Evolutionary conservation across 2,329 filamentous ascomycete genomes (phyloP), one percentile per base, ranked within the genome.

Genomic region (Phyllosticta ampelicida): DNA sequence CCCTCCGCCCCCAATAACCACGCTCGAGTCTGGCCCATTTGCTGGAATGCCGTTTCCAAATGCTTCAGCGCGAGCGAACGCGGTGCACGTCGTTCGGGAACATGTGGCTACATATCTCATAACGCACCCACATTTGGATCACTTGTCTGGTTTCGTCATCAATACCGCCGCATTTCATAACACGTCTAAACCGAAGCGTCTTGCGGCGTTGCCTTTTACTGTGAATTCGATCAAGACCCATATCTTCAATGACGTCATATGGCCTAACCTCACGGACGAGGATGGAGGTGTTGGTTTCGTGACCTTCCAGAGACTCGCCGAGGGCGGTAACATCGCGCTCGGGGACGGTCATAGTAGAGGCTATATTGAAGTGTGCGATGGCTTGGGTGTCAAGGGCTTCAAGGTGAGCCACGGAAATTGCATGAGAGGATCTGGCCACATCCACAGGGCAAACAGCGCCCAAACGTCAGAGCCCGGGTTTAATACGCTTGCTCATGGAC

Each of bases 171-270:
- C 88, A 2, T 82, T 95, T 19, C 86, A 89, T 28, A 88, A 87
- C 28, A 83, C 86, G 1, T 83, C 86, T 26, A 77, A 80, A 29
- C 89, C 90, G 0, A 99, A 97, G 73, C 84, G 87, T 21, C 77
- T 99, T 13, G 90, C 92, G 1, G 92, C 88, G 0, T 76, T 97
- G 3, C 90, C 91, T 0, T 86, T 84, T 26, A 95, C 92, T n/a
- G 91, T 99, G 55, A 81, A 89, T 51, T 91, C 92, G 0, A 86
- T 99, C 72, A 97, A 96, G 70, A 84, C 79, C 0, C 91, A 99
- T 72, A 89, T 99, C 60, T 99, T 99, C 77, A 99, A 99, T 73
- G 95, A 96, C 67, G 77, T 96, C 60, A 95, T 97, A 56, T 99
- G 94, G 94, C 94, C 94, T 0, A 99, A 99, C 65, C 75, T 99